Evolutionary conservation across 2,329 filamentous ascomycete genomes (phyloP).

Genomic region (Sporothrix pseudoabietina): DNA sequence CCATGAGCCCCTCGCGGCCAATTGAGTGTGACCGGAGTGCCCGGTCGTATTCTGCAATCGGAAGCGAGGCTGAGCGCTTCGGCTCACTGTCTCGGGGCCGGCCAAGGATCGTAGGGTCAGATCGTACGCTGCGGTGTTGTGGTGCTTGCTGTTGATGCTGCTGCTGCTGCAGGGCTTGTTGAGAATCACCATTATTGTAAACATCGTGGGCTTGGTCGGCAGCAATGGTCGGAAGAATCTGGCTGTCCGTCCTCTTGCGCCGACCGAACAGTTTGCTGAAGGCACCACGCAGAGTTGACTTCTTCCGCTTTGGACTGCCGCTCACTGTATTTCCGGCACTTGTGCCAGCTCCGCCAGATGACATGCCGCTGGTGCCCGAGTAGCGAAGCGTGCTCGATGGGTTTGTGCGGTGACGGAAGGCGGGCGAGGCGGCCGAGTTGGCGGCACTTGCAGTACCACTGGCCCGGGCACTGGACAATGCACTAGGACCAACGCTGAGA

Average conservation of each 20-base stretch:
- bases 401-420: conserved; percentile 40
- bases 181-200: not conserved
- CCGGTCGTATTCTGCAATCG: conserved; percentile 62
- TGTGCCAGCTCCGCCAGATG: conserved; percentile 39
- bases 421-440: conserved; percentile 27
- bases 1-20: conserved; percentile 57
- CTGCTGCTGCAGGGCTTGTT: not conserved
- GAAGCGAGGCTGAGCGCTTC: conserved; percentile 61
- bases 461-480: conserved; percentile 10
- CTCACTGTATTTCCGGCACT: not conserved
- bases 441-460: conserved; percentile 9
- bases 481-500: not conserved
- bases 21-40: conserved; percentile 64
- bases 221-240: conserved; percentile 35
- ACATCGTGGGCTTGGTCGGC: not conserved
- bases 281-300: conserved; percentile 59
- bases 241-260: conserved; percentile 52
- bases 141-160: conserved; percentile 35
- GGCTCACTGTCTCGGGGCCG: conserved; percentile 45
- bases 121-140: conserved; percentile 53
- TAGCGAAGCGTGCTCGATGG: conserved; percentile 50
- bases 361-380: conserved; percentile 51
- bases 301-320: conserved; percentile 48
- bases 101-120: conserved; percentile 45
- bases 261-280: conserved; percentile 62